Conservation (phyloP, 768 basidiomycete species). For the Mycena haematopus region DNA sequence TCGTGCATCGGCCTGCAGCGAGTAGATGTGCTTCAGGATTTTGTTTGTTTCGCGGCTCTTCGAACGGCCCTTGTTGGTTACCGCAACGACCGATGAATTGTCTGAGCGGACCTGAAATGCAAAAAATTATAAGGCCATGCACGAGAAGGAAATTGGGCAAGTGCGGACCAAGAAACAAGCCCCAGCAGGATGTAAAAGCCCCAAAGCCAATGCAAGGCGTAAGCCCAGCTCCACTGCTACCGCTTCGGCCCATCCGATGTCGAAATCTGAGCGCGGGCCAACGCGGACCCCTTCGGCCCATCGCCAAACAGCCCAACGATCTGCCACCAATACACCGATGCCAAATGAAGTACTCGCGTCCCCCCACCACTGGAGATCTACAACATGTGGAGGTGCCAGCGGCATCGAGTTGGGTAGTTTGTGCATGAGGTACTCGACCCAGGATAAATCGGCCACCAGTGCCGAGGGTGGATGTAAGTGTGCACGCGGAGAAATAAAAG, state of each 20-base stretch:
- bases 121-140: conserved; percentile 10
- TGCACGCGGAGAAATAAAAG: too few relatives aligned
- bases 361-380: conserved; percentile 42
- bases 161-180: too few relatives aligned
- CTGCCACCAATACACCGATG: conserved; percentile 38
- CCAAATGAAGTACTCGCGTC: conserved; percentile 45
- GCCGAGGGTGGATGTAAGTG: too few relatives aligned
- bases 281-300: conserved; percentile 37
- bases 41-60: conserved; percentile 35
- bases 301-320: conserved; percentile 38
- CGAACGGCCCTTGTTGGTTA: conserved; percentile 39
- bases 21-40: conserved; percentile 36
- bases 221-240: conserved; percentile 45
- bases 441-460: too few relatives aligned
- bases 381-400: not conserved
- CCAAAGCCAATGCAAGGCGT: too few relatives aligned
- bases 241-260: conserved; percentile 49
- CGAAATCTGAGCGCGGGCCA: conserved; percentile 33
- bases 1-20: conserved; percentile 19
- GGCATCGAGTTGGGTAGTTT: too few relatives aligned
- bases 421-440: too few relatives aligned
- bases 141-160: too few relatives aligned
- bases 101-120: conserved; percentile 34
- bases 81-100: conserved; percentile 41
- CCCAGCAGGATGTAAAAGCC: too few relatives aligned